These are phyloP conservation scores for Helminthosporium solani DNA, from an alignment of 2,329 filamentous ascomycete genomes.

Conservation along the genomic window DNA sequence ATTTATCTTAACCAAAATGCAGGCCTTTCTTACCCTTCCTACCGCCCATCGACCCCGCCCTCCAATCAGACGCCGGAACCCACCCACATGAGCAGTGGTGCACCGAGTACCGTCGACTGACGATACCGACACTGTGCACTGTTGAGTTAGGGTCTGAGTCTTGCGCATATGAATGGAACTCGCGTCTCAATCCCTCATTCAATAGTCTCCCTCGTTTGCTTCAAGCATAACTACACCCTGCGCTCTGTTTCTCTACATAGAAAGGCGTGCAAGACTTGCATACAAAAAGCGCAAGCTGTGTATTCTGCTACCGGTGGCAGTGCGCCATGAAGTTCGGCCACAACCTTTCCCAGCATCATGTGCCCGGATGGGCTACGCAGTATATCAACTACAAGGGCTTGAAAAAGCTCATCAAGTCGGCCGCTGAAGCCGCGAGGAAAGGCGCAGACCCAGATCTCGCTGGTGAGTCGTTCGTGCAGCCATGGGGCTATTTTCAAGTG, in stretches of 20 bases:
- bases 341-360: slow-evolving; percentile 73
- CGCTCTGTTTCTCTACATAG: neutral
- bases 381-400: slow-evolving; percentile 91
- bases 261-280: no score
- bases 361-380: slow-evolving; percentile 79
- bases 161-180: slow-evolving; percentile 19
- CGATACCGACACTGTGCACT: slow-evolving; percentile 14
- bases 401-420: slow-evolving; percentile 92
- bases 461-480: no score
- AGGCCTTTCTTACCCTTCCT: slow-evolving; percentile 16
- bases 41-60: slow-evolving; percentile 20
- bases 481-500: neutral
- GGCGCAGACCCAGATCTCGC: slow-evolving; percentile 83
- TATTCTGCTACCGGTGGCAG: neutral
- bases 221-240: slow-evolving; percentile 15
- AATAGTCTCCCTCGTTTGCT: slow-evolving; percentile 12
- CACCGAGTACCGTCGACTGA: slow-evolving; percentile 15
- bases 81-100: slow-evolving; percentile 22
- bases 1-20: slow-evolving; percentile 35
- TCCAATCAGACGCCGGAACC: slow-evolving; percentile 28
- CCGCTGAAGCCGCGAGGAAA: slow-evolving; percentile 63
- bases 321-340: slow-evolving; percentile 51
- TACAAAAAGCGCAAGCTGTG: neutral
- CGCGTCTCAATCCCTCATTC: slow-evolving; percentile 11
- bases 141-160: slow-evolving; percentile 8